Percentiles rank a stretch among this genome's conserved stretches.
These are phyloP conservation scores for Plasmodium gaboni DNA, from an alignment of 169 alveolate genomes.

Conservation along the genomic window DNA sequence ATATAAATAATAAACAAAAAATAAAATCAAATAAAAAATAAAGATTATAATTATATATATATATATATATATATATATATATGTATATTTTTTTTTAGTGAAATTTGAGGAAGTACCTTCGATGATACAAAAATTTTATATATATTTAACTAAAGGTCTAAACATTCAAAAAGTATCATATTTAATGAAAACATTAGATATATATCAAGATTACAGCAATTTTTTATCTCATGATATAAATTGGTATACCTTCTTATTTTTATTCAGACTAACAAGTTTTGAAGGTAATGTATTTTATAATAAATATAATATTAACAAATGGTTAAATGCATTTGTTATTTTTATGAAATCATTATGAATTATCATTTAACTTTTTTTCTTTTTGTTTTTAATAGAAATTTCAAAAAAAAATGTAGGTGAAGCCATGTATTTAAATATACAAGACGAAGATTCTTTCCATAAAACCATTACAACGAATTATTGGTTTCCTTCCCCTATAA, in stretches of 20 bases:
- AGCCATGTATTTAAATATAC: constrained; percentile 48
- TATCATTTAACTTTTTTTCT: background rate
- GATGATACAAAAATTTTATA: constrained; percentile 42
- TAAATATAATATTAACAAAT: background rate
- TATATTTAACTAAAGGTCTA: constrained; percentile 13
- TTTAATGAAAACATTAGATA: constrained; percentile 15
- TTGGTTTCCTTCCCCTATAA: constrained; percentile 57
- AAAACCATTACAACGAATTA: constrained; percentile 16
- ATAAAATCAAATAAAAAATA: too few relatives aligned
- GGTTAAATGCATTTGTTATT: too few relatives aligned
- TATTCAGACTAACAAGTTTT: constrained; percentile 21
- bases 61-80: too few relatives aligned
- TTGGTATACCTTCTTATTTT: constrained; percentile 49
- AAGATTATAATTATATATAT: too few relatives aligned
- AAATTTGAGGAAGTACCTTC: constrained; percentile 12
- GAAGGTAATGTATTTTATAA: constrained; percentile 7
- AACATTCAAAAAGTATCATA: background rate
- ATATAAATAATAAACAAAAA: background rate
- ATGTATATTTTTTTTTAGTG: background rate
- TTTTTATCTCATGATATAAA: constrained; percentile 42
- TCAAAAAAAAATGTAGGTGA: constrained; percentile 9
- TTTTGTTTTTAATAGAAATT: constrained; percentile 21
- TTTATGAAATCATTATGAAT: too few relatives aligned
- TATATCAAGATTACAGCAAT: constrained; percentile 44
- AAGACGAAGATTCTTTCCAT: constrained; percentile 11